phyloP scores from a whole-genome alignment of 495 filamentous ascomycete species.

The Usnea hakonensis region DNA sequence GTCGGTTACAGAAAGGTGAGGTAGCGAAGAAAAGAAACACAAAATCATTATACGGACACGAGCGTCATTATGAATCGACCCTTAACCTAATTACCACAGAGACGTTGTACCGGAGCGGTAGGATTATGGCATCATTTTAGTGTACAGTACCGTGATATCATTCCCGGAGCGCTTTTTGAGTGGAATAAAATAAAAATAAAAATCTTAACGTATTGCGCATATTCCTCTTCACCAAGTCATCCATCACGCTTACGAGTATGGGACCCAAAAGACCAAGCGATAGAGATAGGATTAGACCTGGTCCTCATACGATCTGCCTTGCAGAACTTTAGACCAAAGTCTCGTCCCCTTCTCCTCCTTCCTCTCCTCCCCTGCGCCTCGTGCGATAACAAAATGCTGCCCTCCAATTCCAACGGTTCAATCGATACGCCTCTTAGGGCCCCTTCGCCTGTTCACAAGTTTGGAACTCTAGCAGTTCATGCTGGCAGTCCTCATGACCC shows the following conservation, averaged over 20 bases:
- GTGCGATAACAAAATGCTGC: conserved; percentile 29
- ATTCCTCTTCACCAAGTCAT: neutral
- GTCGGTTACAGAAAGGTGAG: too few relatives aligned
- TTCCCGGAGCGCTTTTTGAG: too few relatives aligned
- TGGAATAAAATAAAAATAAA: too few relatives aligned
- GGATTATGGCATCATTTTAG: too few relatives aligned
- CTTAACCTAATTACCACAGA: too few relatives aligned
- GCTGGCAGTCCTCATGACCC: conserved; percentile 86
- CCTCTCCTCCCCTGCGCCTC: neutral
- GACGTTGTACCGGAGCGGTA: too few relatives aligned
- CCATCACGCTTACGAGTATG: neutral
- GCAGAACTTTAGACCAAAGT: neutral
- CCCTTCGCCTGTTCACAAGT: conserved; percentile 56
- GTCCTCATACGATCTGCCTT: neutral
- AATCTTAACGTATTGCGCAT: too few relatives aligned
- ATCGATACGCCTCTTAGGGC: conserved; percentile 53
- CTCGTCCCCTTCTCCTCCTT: neutral
- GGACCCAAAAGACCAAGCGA: neutral
- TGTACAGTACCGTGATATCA: too few relatives aligned
- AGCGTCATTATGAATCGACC: too few relatives aligned
- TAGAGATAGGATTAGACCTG: neutral
- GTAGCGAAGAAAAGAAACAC: too few relatives aligned
- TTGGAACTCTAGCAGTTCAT: conserved; percentile 91
- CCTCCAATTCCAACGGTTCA: conserved; percentile 28
- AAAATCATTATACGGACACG: too few relatives aligned